Conservation (phyloP, 2,329 filamentous ascomycete species). For the Eutypella sp. region DNA sequence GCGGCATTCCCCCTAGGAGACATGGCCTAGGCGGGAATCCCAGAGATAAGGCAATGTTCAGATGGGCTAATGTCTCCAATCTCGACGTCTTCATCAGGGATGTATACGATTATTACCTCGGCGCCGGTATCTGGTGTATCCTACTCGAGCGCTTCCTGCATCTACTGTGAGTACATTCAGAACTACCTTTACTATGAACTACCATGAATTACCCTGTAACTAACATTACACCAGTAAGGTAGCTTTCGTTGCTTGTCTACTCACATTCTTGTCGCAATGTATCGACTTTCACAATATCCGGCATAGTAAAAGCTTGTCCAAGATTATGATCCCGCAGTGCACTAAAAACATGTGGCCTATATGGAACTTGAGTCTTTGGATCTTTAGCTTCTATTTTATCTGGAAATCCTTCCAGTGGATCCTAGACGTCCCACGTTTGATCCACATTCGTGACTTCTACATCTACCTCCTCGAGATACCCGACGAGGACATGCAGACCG, state of each 20-base stretch:
- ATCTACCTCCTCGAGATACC: constrained; percentile 76
- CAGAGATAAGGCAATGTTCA: constrained; percentile 79
- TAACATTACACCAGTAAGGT: constrained; percentile 54
- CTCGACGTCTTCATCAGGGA: constrained; percentile 80
- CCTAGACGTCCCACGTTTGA: constrained; percentile 66
- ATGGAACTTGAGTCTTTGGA: constrained; percentile 76
- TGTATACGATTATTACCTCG: constrained; percentile 82
- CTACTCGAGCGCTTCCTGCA: constrained; percentile 66
- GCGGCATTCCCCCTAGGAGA: constrained; percentile 14
- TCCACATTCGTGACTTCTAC: constrained; percentile 81
- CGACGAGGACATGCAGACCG: constrained; percentile 81
- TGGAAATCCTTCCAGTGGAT: constrained; percentile 72
- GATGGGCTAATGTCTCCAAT: constrained; percentile 88
- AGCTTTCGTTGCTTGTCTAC: constrained; percentile 74
- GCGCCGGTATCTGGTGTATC: constrained; percentile 82
- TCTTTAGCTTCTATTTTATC: constrained; percentile 81
- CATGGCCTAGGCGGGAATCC: constrained; percentile 26
- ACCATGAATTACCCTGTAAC: too few relatives aligned
- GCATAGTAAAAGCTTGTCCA: constrained; percentile 51
- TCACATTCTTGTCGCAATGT: constrained; percentile 81
- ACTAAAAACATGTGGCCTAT: constrained; percentile 68
- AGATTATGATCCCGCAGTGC: constrained; percentile 66
- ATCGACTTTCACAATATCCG: constrained; percentile 75
- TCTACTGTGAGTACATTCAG: constrained; percentile 62
- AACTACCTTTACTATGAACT: not conserved